Base-by-base conservation (phyloP, 1,284 basidiomycete species). In the Ceratobasidium sp. region DNA sequence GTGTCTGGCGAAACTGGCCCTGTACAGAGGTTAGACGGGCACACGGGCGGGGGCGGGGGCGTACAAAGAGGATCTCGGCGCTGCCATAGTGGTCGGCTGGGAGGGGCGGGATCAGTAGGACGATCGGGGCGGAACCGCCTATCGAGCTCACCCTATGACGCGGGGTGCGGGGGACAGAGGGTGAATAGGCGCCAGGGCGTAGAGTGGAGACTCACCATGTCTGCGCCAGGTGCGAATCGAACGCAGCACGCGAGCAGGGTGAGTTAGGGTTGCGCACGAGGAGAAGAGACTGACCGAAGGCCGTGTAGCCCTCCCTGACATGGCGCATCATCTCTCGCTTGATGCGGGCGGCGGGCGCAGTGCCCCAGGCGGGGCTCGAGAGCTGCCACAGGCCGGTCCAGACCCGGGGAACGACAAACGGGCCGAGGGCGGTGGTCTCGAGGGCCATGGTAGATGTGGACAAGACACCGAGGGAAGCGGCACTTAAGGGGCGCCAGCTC, bases 351-450 rank as follows among this genome's bases (percentile, higher is more conserved):
- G 88, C 87, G 0, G 90, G 84, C 0, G 90, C 90, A 62, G 87
- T 90, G 19, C 92, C 92, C 92, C 92, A 94, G 0, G 91, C 91
- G 68, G 90, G 80, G 89, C 90, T 16, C 13, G 92, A 93, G 46
- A 94, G 86, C 78, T 94, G 92, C 92, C 92, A 94, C 8, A 94
- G 86, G 8, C 92, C 92, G 9, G 86, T 88, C 87, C 89, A 92
- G 61, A 94, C 80, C 66, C 92, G 88, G 27, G 92, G 89, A 39
- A 81, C 80, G 78, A 46, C 63, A n/a, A 76, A 68, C n/a, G 54
- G 65, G 16, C 76, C 76, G 49, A 76, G 74, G 1, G 49, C 13
- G 41, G 74, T 76, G 37, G 64, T 68, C 48, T 74, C 72, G 39
- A 73, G 49, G 29, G 31, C 31, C 31, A 34, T 34, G 31, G 31